These are phyloP conservation scores for Porcisia deanei DNA, from an alignment of 208 protist species.

Conservation along the genomic window DNA sequence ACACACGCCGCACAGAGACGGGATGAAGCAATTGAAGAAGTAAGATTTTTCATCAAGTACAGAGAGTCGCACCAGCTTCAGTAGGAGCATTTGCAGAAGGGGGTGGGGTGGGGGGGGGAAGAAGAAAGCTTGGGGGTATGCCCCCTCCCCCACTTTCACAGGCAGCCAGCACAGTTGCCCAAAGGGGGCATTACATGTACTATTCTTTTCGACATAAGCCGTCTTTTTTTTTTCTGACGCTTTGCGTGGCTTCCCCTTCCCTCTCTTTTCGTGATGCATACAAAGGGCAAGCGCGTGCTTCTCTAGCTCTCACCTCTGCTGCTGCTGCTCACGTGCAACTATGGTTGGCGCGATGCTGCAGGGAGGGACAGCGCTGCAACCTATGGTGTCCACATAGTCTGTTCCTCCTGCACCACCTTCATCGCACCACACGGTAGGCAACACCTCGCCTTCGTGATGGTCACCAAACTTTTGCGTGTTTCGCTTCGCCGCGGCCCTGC, in stretches of 20 bases:
- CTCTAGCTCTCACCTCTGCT: not conserved
- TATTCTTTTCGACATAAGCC: too few species aligned
- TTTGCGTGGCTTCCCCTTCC: too few species aligned
- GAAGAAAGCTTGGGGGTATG: not conserved
- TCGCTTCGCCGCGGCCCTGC: not conserved
- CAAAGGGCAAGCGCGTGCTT: not conserved
- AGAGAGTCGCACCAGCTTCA: too few species aligned
- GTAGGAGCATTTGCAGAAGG: not conserved
- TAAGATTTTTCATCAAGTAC: too few species aligned
- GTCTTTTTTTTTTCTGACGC: too few species aligned
- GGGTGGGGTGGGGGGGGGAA: not conserved
- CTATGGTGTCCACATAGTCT: not conserved
- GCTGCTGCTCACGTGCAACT: slow-evolving; percentile 23
- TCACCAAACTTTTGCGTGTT: not conserved
- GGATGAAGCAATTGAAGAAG: too few species aligned
- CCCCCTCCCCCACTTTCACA: not conserved
- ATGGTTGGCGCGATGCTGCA: slow-evolving; percentile 14
- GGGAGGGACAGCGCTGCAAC: slow-evolving; percentile 15
- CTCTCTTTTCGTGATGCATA: too few species aligned
- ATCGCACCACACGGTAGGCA: not conserved
- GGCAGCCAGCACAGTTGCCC: too few species aligned
- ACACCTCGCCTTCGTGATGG: not conserved
- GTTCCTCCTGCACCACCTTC: not conserved
- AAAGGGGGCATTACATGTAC: too few species aligned
- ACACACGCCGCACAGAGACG: not conserved